Evolutionary conservation across 169 alveolate species (phyloP).

Genomic region (Besnoitia besnoiti): DNA sequence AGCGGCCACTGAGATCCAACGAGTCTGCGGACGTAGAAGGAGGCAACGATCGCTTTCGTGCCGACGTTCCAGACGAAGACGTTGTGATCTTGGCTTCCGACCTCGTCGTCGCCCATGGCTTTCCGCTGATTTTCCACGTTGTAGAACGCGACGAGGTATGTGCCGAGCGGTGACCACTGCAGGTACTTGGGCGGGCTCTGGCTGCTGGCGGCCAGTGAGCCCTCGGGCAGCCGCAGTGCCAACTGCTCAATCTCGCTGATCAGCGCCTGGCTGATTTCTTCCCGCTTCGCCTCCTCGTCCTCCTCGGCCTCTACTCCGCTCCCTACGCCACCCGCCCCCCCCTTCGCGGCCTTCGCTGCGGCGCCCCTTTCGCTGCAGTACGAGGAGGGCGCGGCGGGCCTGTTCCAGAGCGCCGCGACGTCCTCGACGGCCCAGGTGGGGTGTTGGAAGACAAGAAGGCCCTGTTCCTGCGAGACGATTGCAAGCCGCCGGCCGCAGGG

Average conservation of each 20-base stretch:
- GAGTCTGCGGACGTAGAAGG: slow-evolving; percentile 52
- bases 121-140: not conserved
- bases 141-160: slow-evolving; percentile 46
- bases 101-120: slow-evolving; percentile 3
- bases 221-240: not conserved
- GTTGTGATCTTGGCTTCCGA: slow-evolving; percentile 40
- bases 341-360: slow-evolving; percentile 42
- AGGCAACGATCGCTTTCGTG: slow-evolving; percentile 36
- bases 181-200: slow-evolving; percentile 27
- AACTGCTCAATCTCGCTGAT: slow-evolving; percentile 33
- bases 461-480: slow-evolving; percentile 37
- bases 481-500: slow-evolving; percentile 64
- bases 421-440: slow-evolving; percentile 57
- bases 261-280: slow-evolving; percentile 34
- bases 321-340: slow-evolving; percentile 19
- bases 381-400: slow-evolving; percentile 47
- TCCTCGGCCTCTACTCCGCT: not conserved
- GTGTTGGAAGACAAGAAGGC: slow-evolving; percentile 50
- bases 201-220: slow-evolving; percentile 34
- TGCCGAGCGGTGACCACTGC: slow-evolving; percentile 63
- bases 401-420: slow-evolving; percentile 46
- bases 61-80: slow-evolving; percentile 63
- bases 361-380: slow-evolving; percentile 18
- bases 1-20: slow-evolving; percentile 54
- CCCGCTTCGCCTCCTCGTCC: not conserved